Evolutionary conservation across 31 red algal species (phyloP), one percentile per base, ranked within the genome.

Genomic region (Porphyra umbilicalis): DNA sequence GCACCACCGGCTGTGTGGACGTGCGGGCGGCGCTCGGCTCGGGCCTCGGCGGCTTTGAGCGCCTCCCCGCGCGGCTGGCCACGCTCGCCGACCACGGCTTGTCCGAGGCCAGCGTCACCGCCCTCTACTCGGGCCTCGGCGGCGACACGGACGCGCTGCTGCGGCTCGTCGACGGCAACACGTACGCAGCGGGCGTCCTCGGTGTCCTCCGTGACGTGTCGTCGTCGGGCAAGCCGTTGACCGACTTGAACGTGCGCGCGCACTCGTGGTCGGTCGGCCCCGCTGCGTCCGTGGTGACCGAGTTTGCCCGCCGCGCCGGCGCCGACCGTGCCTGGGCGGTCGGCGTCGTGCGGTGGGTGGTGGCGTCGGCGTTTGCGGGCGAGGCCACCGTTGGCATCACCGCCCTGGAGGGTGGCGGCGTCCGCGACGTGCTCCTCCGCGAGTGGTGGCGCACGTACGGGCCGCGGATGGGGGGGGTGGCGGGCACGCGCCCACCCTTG

Each of bases 351-450:
- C 35, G 77, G 6, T 93, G 85, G 35, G 84, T 93, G 30, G 90
- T 83, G 32, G 76, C 78, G 35, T 33, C 75, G 15, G 75, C 88
- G 36, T 93, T 93, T 76, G 77, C 38, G 44, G 80, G 33, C 3
- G 83, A 93, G 10, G 32, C 31, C 20, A 32, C 9, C 46, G 77
- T 93, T 35, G 79, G 85, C 57, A 93, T 93, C 81, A 88, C 79
- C 38, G 79, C 88, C 14, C 78, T 93, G n/a, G 82, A 83, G 35
- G 90, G 90, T 46, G 90, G 90, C 35, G 90, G 90, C 30, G 90
- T 93, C 8, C 44, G 90, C 76, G 90, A 93, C 35, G 86, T 93
- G 35, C 85, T 93, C 81, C 87, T 93, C 35, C 82, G 85, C 34
- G 90, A 93, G 74, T 93, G 85, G 85, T 87, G 85, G 75, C 31